Evolutionary conservation across 2,329 filamentous ascomycete genomes (phyloP).

Genomic region (Claviceps sorghi): DNA sequence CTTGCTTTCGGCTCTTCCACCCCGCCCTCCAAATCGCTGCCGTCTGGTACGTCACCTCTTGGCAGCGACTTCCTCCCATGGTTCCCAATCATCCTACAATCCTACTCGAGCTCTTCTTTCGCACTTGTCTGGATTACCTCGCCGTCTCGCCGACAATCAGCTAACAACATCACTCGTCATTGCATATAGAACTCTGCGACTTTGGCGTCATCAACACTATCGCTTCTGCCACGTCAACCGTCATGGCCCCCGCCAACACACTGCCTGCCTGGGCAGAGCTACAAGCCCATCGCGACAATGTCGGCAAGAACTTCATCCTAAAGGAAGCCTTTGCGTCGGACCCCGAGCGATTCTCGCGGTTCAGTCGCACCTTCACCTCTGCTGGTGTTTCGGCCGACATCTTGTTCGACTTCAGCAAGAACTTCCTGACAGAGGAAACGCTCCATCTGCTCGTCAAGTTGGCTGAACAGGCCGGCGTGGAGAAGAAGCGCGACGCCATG

Average conservation of each 20-base stretch:
- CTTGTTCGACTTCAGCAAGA: conserved; percentile 98
- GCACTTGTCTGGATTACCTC: not conserved
- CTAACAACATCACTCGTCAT: not conserved
- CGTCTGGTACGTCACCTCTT: not conserved
- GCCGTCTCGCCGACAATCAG: not conserved
- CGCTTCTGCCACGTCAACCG: conserved; percentile 10
- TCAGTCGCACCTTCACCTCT: conserved; percentile 74
- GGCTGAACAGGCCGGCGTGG: conserved; percentile 77
- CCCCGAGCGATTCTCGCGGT: conserved; percentile 75
- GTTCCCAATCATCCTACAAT: not conserved
- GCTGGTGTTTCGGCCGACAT: conserved; percentile 72
- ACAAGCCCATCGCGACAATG: conserved; percentile 72
- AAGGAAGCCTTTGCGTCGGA: conserved; percentile 89
- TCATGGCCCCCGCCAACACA: conserved; percentile 71
- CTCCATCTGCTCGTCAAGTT: conserved; percentile 75
- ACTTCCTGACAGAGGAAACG: conserved; percentile 90
- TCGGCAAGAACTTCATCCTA: conserved; percentile 80
- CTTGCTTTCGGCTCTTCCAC: not conserved
- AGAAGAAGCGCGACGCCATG: conserved; percentile 93
- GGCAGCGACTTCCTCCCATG: not conserved
- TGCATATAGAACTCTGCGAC: not conserved
- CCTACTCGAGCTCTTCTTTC: not conserved
- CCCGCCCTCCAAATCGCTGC: not conserved
- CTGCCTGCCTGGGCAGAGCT: conserved; percentile 81
- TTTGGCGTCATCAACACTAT: not conserved